Percentiles rank a stretch among this genome's conserved stretches.
Conservation (phyloP, 1,284 basidiomycete species). For the Retiboletus flavoniger region DNA sequence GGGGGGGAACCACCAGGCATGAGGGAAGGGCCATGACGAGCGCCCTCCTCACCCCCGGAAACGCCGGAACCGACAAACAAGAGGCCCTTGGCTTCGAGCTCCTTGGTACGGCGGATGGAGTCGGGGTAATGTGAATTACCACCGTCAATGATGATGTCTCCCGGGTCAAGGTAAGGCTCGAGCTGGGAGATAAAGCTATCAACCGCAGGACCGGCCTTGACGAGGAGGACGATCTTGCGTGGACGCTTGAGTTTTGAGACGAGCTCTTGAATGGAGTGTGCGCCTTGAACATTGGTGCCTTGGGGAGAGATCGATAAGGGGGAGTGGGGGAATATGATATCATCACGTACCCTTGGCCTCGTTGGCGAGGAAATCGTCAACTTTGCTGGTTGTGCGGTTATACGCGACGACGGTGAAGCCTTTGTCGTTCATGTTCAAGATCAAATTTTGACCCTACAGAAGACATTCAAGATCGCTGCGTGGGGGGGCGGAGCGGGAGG, state of each 20-base stretch:
- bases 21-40: constrained; percentile 94
- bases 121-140: constrained; percentile 99
- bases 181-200: constrained; percentile 78
- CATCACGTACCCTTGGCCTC: constrained; percentile 87
- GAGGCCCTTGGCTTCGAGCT: constrained; percentile 92
- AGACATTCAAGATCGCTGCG: constrained; percentile 11
- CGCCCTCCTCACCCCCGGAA: constrained; percentile 99
- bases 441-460: constrained; percentile 87
- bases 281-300: constrained; percentile 95
- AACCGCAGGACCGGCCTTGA: constrained; percentile 83
- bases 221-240: constrained; percentile 94
- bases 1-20: constrained; percentile 97
- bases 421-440: constrained; percentile 99
- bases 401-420: constrained; percentile 96
- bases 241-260: constrained; percentile 77
- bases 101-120: constrained; percentile 91
- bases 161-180: constrained; percentile 66
- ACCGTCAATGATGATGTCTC: constrained; percentile 98
- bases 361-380: constrained; percentile 93
- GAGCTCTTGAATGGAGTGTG: constrained; percentile 92
- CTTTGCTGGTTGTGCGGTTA: constrained; percentile 97
- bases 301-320: constrained; percentile 15
- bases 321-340: constrained; percentile 17
- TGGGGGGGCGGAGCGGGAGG: constrained; percentile 17
- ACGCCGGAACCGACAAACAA: constrained; percentile 99